Evolutionary conservation across 352 stramenopile genomes (phyloP), one percentile per base, ranked within the genome.

Genomic region (Phytophthora melonis): DNA sequence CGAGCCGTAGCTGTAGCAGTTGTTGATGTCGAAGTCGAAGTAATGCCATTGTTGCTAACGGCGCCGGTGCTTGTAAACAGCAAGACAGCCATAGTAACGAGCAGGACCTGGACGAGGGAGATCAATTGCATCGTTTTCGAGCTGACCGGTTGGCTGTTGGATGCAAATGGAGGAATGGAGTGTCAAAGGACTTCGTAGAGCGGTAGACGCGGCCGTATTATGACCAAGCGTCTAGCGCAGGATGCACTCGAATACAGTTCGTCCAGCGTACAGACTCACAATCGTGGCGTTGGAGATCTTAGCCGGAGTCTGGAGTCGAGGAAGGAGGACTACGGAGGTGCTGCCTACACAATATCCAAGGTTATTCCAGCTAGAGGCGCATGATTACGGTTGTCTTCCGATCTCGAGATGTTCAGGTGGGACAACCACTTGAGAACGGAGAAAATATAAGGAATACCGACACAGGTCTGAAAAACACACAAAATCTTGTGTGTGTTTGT

Each of bases 231-330:
- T 49, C 16, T 18, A 19, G 18, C 25, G 21, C 21, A 58, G 21
- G 23, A 11, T 10, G 10, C 41, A 56, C 36, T 23, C 36, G 63
- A n/a, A 27, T 62, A 56, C 66, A 72, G 58, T 68, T 63, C 66
- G 13, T 21, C 5, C 21, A 49, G n/a, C 63, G 41, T 27, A 53
- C 18, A 16, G 3, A 3, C 34, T 72, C 58, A 59, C 66, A 68
- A 72, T 63, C 57, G 14, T 60, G 57, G 23, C 56, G 56, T 61
- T 55, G 65, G 54, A 70, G 16, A 62, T 68, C 36, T 62, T 61
- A 16, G 14, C 27, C 52, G 39, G 52, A 45, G 19, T 62, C 39
- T 62, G 52, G 36, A 19, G 30, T 32, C 50, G 13, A 23, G 30
- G 16, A 60, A 30, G 21, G 18, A 64, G 39, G 23, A 50, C 16